Evolutionary conservation across 2,329 filamentous ascomycete species (phyloP), one percentile per base, ranked within the genome.

Genomic region (Podosphaera fusca): DNA sequence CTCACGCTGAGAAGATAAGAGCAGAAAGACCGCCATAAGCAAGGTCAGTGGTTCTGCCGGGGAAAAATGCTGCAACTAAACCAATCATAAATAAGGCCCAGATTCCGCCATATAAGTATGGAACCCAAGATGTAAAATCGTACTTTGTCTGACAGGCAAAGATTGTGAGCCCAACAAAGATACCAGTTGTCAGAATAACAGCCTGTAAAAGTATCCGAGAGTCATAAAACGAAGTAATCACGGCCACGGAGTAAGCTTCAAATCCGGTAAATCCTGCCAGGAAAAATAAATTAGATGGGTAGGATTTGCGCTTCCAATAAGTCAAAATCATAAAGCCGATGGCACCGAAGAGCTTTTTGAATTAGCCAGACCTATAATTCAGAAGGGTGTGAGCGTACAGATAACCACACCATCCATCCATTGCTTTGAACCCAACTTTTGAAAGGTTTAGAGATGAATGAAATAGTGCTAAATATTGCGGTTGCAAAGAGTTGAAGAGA

Each of bases 121-220:
- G 90, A 75, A 90, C 86, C 90, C 92, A 98, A 61, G 80, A 84
- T 1, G 90, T 96, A 69, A 98, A 98, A 74, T 98, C 92, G 68
- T 98, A 98, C 70, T 94, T 94, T 62, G 85, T 86, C 74, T 98
- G 92, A 78, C 89, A 95, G 55, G 92, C 92, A 69, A 98, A 96
- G 50, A 89, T 70, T 1, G 84, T 87, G 55, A 88, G 78, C 66
- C 86, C 80, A 64, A 87, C 74, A 67, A 90, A 89, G 67, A 89
- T 85, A 55, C 83, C 85, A 14, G 82, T 84, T 55, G 92, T 98
- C 58, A 98, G 80, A 62, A 95, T 71, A 38, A 95, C 82, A 14
- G 92, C 92, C 70, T 95, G 84, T 53, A 98, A 77, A 30, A 98
- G 92, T 66, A 96, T 83, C 55, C 75, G 74, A 29, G 81, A 80